Evolutionary conservation across 306 rosid species (phyloP), one percentile per base, ranked within the genome.

Genomic region (Castanopsis chinensis): DNA sequence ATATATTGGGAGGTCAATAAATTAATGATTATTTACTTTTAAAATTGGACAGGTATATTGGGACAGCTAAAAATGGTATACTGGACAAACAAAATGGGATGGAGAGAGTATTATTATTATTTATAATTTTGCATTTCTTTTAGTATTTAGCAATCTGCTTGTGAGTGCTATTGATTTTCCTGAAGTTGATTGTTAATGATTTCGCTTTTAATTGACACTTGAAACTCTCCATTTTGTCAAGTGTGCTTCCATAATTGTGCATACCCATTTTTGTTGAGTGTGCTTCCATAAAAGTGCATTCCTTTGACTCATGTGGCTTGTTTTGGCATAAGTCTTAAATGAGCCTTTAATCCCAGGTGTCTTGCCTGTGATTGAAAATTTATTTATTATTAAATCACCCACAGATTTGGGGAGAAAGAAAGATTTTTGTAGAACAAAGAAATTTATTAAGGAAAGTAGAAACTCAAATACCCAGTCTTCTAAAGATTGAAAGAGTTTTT

Each of bases 231-330:
- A 12, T 61, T 23, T 61, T 27, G 69, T 33, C 37, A 0, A 12
- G 35, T 3, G 35, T 27, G 69, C 69, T 61, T 61, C 69, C 19
- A 60, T 14, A 60, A 60, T 10, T 30, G 28, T 60, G 67, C 25
- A 21, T 20, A 25, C 11, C 67, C 67, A 23, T 59, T 25, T 23
- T 61, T 61, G 37, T 33, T 18, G 0, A 12, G 35, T 49, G 35
- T 14, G 69, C 37, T 61, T 61, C 69, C 69, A 60, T 14, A 60
- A 60, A 23, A 28, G 28, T 60, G 67, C 25, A 23, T 23, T 5
- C 28, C 35, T 61, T 61, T 5, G 10, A 28, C n/a, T 49, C 53
- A 73, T 73, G 27, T 77, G 74, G 52, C 67, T 49, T 74, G 76
- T 30, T 4, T 63, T 25, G n/a, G 60, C 43, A 55, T 32, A 60